Base-by-base conservation (phyloP, 768 basidiomycete species). In the Boletus edulis region DNA sequence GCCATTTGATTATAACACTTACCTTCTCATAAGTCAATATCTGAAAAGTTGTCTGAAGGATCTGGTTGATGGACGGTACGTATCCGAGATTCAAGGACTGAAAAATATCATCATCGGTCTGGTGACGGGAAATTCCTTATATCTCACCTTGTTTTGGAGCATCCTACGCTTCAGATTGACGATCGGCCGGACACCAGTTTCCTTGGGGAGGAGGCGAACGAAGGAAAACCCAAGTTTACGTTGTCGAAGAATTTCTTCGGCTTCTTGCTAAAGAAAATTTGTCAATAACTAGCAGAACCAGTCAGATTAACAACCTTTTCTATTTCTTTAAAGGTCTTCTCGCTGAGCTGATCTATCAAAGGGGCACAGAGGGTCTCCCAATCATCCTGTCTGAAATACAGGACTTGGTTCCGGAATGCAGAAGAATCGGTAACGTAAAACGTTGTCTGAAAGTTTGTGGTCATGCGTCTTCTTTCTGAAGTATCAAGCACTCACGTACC, bases 371-470 rank as follows among this genome's bases (percentile, higher is more conserved):
- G 77, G 3, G 71, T 73, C n/a, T 79, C 76, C 97, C 96, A 99
- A 61, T 96, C 94, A 49, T 96, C 93, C 51, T 98, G 94, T 12
- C 92, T 83, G 69, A 97, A 98, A 67, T 95, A 99, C 1, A 98
- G 74, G 1, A 95, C 79, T 42, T 83, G 82, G 56, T 94, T 89
- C 39, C 87, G 79, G 63, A 86, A 92, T 8, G 87, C 89, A 18
- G 89, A 86, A 0, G 95, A 92, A 59, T 98, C 91, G 0, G 97
- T 98, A 42, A 94, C 79, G 70, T 98, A 98, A 72, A 97, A 99
- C 0, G 87, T 86, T 3, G 92, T 92, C 95, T 98, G 2, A 22
- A 24, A 10, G 29, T 9, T 29, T 32, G 42, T 37, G 14, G 38
- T 37, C 11, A 20, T 24, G 7, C 4, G 4, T 20, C 17, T 10